Percentiles rank a stretch among this genome's conserved stretches.
Conservation (phyloP, 2,329 filamentous ascomycete genomes). For the Trichoderma sp. region DNA sequence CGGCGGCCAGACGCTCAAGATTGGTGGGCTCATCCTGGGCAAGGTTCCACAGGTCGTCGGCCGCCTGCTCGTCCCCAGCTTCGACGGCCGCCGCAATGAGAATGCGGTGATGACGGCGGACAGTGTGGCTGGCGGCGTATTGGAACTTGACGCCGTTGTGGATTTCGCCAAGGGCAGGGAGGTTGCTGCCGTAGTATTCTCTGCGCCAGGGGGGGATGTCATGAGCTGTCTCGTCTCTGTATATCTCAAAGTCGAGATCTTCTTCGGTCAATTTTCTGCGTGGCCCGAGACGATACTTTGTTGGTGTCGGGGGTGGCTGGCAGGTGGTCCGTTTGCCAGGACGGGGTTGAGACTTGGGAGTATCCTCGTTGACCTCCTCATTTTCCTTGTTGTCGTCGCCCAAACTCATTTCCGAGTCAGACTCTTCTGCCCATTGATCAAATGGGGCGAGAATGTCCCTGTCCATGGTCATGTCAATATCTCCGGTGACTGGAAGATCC, state of each 20-base stretch:
- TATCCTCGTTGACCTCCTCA: neutral
- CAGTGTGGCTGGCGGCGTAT: neutral
- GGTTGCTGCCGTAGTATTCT: constrained; percentile 16
- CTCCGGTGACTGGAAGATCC: neutral
- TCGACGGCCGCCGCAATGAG: neutral
- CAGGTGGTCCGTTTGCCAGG: neutral
- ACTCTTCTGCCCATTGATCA: neutral
- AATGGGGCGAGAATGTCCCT: neutral
- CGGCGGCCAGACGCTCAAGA: neutral
- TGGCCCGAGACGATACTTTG: neutral
- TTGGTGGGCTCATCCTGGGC: neutral
- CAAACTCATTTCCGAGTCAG: neutral
- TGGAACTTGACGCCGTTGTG: neutral
- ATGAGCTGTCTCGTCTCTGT: neutral
- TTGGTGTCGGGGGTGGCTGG: neutral
- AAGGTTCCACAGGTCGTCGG: neutral
- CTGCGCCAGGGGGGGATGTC: neutral
- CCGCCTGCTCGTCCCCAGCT: neutral
- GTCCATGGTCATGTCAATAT: neutral
- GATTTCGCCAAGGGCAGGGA: constrained; percentile 8
- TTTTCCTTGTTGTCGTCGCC: neutral
- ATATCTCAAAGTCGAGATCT: constrained; percentile 1
- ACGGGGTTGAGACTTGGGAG: neutral
- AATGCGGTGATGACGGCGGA: neutral
- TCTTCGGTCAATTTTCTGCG: neutral